These are phyloP conservation scores for Pittosporum tobira DNA, from an alignment of 129 eudicot species.

Conservation along the genomic window DNA sequence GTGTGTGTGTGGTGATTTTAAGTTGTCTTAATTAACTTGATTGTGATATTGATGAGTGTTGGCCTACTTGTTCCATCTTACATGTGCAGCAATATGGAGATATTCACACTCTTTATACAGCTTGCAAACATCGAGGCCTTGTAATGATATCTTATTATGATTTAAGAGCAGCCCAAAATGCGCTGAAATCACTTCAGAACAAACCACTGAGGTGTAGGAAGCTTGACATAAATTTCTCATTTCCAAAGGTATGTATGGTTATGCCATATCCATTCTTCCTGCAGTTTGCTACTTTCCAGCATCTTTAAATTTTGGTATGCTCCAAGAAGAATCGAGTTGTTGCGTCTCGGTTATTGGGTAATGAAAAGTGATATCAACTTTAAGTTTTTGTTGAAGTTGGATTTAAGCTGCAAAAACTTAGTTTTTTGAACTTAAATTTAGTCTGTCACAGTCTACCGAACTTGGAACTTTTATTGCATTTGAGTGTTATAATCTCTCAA, in stretches of 20 bases:
- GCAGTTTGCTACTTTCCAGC: background rate
- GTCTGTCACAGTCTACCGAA: too few species aligned
- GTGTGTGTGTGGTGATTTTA: conserved; percentile 14
- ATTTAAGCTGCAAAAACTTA: too few species aligned
- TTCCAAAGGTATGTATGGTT: conserved; percentile 78
- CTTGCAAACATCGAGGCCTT: conserved; percentile 90
- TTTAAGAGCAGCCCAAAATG: conserved; percentile 81
- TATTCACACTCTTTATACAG: conserved; percentile 73
- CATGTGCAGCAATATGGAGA: conserved; percentile 83
- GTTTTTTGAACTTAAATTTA: too few species aligned
- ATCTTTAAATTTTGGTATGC: background rate
- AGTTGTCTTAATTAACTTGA: conserved; percentile 1
- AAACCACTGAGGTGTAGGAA: conserved; percentile 58
- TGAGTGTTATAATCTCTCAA: too few species aligned
- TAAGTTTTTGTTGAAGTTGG: too few species aligned
- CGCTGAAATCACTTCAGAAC: conserved; percentile 83
- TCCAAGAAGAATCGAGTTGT: background rate
- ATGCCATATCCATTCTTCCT: background rate
- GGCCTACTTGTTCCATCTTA: conserved; percentile 15
- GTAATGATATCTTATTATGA: conserved; percentile 95
- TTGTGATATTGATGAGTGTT: conserved; percentile 11
- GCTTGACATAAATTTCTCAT: conserved; percentile 84
- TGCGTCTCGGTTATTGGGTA: background rate
- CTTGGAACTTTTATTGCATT: too few species aligned
- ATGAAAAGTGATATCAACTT: background rate